phyloP scores from a whole-genome alignment of 2,329 filamentous ascomycete genomes.

The Phoma herbarum region DNA sequence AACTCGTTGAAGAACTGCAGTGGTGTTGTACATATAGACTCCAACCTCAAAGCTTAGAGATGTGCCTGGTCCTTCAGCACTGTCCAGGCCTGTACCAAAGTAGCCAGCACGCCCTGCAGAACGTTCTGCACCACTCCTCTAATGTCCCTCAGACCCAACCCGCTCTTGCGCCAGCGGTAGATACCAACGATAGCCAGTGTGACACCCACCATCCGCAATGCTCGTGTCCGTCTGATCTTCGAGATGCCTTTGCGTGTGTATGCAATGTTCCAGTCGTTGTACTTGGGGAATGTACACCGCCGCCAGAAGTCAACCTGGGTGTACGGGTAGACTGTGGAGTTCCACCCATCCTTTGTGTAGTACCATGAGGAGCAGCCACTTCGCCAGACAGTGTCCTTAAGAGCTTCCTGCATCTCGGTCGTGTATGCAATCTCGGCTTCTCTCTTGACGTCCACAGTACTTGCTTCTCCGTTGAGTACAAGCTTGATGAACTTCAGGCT shows the following conservation, averaged over 20 bases:
- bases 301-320: constrained; percentile 62
- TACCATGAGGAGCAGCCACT: constrained; percentile 68
- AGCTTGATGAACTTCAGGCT: constrained; percentile 66
- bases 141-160: constrained; percentile 34
- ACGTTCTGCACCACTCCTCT: constrained; percentile 22
- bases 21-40: not conserved
- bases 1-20: not conserved
- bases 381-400: constrained; percentile 62
- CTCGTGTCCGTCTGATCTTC: constrained; percentile 37
- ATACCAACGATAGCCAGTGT: constrained; percentile 33
- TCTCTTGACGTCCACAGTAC: constrained; percentile 85
- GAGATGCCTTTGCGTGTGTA: constrained; percentile 60
- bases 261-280: constrained; percentile 62
- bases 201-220: constrained; percentile 29
- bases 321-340: constrained; percentile 73
- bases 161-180: constrained; percentile 38
- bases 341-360: constrained; percentile 79
- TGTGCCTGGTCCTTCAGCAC: constrained; percentile 16
- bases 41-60: not conserved
- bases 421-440: constrained; percentile 73
- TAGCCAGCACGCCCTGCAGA: constrained; percentile 23
- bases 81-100: constrained; percentile 13
- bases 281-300: constrained; percentile 62
- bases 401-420: constrained; percentile 52
- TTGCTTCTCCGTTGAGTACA: constrained; percentile 88